These are phyloP conservation scores for Ustilago bromivora DNA, from an alignment of 1,284 basidiomycete species.

Conservation along the genomic window DNA sequence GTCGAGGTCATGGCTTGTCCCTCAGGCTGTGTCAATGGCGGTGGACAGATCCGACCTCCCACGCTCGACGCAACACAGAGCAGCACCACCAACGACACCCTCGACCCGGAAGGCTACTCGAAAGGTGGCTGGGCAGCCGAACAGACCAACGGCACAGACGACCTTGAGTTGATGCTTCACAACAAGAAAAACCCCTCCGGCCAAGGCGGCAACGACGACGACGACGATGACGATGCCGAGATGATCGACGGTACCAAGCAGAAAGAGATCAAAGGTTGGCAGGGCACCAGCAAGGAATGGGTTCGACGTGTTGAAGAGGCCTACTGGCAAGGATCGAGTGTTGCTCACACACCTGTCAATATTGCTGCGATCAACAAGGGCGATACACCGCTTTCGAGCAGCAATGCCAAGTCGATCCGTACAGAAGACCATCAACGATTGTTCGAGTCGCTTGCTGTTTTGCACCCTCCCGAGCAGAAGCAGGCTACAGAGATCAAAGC, in stretches of 20 bases:
- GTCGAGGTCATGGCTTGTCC: conserved; percentile 99
- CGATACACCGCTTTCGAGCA: conserved; percentile 33
- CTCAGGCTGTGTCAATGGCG: conserved; percentile 95
- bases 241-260: conserved; percentile 21
- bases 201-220: conserved; percentile 71
- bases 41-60: conserved; percentile 78
- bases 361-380: conserved; percentile 16
- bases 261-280: conserved; percentile 59
- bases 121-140: conserved; percentile 36
- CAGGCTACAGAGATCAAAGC: conserved; percentile 1
- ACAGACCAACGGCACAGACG: conserved; percentile 37
- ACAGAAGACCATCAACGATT: conserved; percentile 33
- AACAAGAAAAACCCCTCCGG: conserved; percentile 64
- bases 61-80: conserved; percentile 13
- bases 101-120: conserved; percentile 41
- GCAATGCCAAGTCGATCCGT: conserved; percentile 32
- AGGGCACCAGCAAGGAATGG: conserved; percentile 68
- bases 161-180: conserved; percentile 74
- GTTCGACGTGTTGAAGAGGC: conserved; percentile 63
- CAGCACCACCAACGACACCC: neutral
- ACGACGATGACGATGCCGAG: conserved; percentile 61
- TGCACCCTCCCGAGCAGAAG: neutral
- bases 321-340: conserved; percentile 64
- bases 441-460: conserved; percentile 18
- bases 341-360: conserved; percentile 43